Base-by-base conservation (phyloP, 2,329 filamentous ascomycete species). In the Trichothecium roseum region DNA sequence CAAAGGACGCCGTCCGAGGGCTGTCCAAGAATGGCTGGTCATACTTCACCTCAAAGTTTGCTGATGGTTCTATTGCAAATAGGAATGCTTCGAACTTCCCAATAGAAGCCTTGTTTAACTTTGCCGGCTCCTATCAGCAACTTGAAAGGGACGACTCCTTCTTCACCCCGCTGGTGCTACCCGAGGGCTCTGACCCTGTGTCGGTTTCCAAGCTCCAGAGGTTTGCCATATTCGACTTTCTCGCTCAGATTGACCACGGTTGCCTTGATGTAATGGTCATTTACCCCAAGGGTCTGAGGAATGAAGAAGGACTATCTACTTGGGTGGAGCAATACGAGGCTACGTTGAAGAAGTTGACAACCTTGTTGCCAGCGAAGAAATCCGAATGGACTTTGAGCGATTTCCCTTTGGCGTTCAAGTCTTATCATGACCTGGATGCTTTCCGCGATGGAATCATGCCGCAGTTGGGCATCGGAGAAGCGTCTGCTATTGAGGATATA, bases 351-450 rank as follows among this genome's bases (percentile, higher is more conserved):
- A 24, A 35, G 5, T 35, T 37, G 30, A 20, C 37, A 14, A 14
- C 24, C 6, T 7, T 24, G 13, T 27, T 42, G 5, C 14, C 6
- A 12, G 30, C 18, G 16, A 36, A 13, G 32, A 3, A 15, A 12
- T 22, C 22, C 8, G 28, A 38, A 8, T 45, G 42, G 32, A 56
- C 52, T 2, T 36, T 51, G 12, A 43, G 42, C 35, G 49, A 45
- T 20, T 51, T 55, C 34, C 48, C 51, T 3, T 37, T 54, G n/a
- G 36, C 32, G 8, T 39, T 42, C 28, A 33, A 27, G 13, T 33
- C 36, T 3, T 40, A 42, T 15, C 15, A 36, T 13, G 18, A 38
- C 27, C 16, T 41, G 12, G 31, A 29, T 12, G 22, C 37, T 15
- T 39, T 42, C 35, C 38, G 15, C 15, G 16, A 16, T 8, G 10